Evolutionary conservation across 2,329 filamentous ascomycete species (phyloP).

Genomic region (Diplodia seriata): DNA sequence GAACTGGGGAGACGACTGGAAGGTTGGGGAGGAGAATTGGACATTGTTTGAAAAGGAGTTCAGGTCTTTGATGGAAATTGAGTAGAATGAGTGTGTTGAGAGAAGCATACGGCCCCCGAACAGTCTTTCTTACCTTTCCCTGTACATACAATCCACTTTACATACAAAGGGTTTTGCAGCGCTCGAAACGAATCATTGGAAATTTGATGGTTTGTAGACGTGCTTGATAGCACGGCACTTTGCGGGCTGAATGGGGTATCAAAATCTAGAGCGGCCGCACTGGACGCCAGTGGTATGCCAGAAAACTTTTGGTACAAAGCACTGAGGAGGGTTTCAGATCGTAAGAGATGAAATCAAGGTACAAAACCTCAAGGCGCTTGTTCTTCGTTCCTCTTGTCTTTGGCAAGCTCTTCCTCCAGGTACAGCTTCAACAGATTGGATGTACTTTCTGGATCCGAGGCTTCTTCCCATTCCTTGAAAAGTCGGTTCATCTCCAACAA

Average conservation of each 20-base stretch:
- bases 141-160: not conserved
- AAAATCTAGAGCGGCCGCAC: not conserved
- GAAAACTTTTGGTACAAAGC: not conserved
- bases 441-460: slow-evolving; percentile 51
- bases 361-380: not conserved
- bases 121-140: not conserved
- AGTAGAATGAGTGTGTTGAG: not conserved
- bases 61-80: not conserved
- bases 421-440: slow-evolving; percentile 50
- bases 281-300: slow-evolving; percentile 9
- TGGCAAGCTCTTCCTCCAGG: slow-evolving; percentile 25
- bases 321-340: too few species aligned
- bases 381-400: slow-evolving; percentile 11
- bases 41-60: not conserved
- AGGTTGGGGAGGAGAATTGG: not conserved
- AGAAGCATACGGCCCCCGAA: too few species aligned
- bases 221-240: not conserved
- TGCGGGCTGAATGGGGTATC: slow-evolving; percentile 17
- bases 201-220: not conserved
- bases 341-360: not conserved
- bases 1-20: not conserved
- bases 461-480: slow-evolving; percentile 65
- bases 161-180: not conserved
- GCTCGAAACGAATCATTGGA: not conserved
- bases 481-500: slow-evolving; percentile 81